Base-by-base conservation (phyloP, 2,329 filamentous ascomycete genomes). In the Aspergillus pseudoglaucus region DNA sequence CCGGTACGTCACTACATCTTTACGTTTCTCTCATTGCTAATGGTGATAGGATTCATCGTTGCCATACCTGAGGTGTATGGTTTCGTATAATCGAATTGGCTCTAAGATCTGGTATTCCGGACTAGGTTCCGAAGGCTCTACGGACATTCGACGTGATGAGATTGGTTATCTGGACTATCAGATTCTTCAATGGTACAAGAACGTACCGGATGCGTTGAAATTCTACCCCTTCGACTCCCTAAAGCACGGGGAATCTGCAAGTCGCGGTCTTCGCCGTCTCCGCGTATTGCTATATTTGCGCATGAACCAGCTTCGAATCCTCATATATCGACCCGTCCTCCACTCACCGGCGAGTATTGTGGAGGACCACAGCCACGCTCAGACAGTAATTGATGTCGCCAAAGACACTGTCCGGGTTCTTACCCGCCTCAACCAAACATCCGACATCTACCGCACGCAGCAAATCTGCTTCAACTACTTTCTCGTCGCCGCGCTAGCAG, bases 81-180 rank as follows among this genome's bases (percentile, higher is more conserved):
- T 95, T 39, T 79, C 81, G 1, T 95, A 94, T 64, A 89, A 87
- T 40, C 81, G 82, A 47, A 83, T 96, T 35, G 85, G 84, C 23
- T 90, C 88, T 48, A 90, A 88, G 64, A 87, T 96, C 8, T 96
- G 90, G 89, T 81, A 80, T 46, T 84, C 88, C 3, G 84, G 93
- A 9, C 80, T 87, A 32, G 82, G 84, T 42, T 83, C 82, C 40
- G 83, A 86, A 38, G 72, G 81, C n/a, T 75, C 80, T 0, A 76
- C 79, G 32, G 83, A 86, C 35, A 74, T 87, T 46, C 83, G 83
- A 52, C 80, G 81, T 27, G 83, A 87, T 51, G 85, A 91, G 53
- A 87, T 95, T 49, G 84, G 86, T 23, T 83, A 82, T 43, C 76
- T 96, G 6, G 90, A 96, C 61, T 84, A 84, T 50, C 87, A 94